Base-by-base conservation (phyloP, 176 grass and related monocot genomes). In the Luzula sylvatica region DNA sequence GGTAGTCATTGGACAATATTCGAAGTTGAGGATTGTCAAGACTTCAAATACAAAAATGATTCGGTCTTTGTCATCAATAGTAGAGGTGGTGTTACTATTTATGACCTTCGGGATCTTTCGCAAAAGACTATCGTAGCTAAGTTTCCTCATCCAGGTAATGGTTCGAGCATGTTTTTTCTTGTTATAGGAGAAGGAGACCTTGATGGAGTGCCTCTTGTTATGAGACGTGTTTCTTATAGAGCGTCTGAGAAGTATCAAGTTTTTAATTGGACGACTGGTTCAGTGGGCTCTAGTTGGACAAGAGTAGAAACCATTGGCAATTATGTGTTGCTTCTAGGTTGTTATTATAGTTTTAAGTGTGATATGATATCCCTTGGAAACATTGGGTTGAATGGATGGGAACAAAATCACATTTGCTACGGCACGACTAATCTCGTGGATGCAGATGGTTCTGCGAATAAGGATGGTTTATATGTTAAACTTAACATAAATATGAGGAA, bases 111-210 rank as follows among this genome's bases (percentile, higher is more conserved):
- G 8, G 45, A 25, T 25, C 39, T 46, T 46, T 22, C 21, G 23
- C 42, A 26, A 25, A 46, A 9, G 41, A 45, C 8, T 16, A 45
- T 46, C 18, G 23, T n/a, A 27, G 12, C 19, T 26, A 46, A n/a
- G n/a, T n/a, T 17, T 23, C 42, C 45, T 11, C 42, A 46, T 4
- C 45, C 26, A 12, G 26, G 13, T 2, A 0, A 6, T 4, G 5
- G 3, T 15, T 3, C 19, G 2, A 14, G 45, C 5, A 5, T 5
- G 26, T 17, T 62, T 26, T 11, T 26, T 46, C 21, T 62, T 5
- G 41, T 62, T 62, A 8, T 45, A 24, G 58, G 42, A 47, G 41
- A 43, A 27, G 41, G 7, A 62, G 23, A 46, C 24, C n/a, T 39
- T 59, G 42, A 26, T 30, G 30, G 30, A 7, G 30, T 35, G 9